Evolutionary conservation across 2,329 filamentous ascomycete species (phyloP).

Genomic region (Colletotrichum tabaci): DNA sequence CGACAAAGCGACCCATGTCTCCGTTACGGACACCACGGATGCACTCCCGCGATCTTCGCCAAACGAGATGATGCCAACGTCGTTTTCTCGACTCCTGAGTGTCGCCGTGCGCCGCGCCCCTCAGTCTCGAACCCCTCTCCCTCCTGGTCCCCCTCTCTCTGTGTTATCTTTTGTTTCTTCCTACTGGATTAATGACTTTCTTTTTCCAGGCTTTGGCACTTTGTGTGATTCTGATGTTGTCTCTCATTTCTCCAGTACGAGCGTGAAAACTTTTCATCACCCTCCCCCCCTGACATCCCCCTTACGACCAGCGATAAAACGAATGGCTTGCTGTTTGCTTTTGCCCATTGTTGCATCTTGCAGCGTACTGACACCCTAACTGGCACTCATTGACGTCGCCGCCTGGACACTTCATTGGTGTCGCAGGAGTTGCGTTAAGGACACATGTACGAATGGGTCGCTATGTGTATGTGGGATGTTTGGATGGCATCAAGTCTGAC

Average conservation of each 20-base stretch:
- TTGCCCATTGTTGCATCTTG: neutral
- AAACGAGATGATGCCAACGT: conserved; percentile 31
- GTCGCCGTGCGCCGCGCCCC: conserved; percentile 13
- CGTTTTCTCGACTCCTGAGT: conserved; percentile 8
- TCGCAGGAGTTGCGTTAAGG: neutral
- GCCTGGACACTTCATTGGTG: neutral
- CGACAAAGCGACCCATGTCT: conserved; percentile 1
- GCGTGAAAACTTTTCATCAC: conserved; percentile 12
- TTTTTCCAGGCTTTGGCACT: conserved; percentile 7
- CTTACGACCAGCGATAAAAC: neutral
- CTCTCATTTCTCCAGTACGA: neutral
- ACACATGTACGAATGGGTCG: neutral
- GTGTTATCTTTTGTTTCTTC: neutral
- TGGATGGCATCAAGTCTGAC: neutral
- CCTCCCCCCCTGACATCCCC: neutral
- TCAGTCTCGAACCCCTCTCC: conserved; percentile 20
- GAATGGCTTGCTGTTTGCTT: neutral
- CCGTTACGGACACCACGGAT: conserved; percentile 13
- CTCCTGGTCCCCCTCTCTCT: neutral
- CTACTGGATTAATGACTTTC: neutral
- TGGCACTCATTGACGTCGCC: neutral
- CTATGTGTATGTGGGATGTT: neutral
- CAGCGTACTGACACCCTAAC: neutral
- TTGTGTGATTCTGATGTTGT: conserved; percentile 5
- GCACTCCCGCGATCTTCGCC: conserved; percentile 25